Evolutionary conservation across 2,329 filamentous ascomycete genomes (phyloP).

Genomic region (Cercospora sojina): DNA sequence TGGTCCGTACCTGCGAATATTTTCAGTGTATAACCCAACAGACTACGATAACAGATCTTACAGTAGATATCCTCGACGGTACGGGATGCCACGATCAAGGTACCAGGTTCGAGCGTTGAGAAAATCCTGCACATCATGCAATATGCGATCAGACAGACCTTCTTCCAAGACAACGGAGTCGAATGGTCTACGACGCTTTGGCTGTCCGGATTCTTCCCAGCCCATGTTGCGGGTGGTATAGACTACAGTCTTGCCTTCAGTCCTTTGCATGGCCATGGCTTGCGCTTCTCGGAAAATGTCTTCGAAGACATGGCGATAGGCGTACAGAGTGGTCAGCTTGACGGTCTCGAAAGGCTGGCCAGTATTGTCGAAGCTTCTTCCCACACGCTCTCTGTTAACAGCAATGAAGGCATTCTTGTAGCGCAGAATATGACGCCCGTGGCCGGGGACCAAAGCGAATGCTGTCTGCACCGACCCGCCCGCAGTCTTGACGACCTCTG

Average conservation of each 20-base stretch:
- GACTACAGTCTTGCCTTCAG: constrained; percentile 90
- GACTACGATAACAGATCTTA: constrained; percentile 36
- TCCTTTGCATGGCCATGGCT: constrained; percentile 70
- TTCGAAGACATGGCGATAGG: constrained; percentile 85
- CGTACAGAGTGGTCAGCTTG: constrained; percentile 86
- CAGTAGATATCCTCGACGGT: constrained; percentile 82
- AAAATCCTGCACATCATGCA: constrained; percentile 80
- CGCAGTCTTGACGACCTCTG: constrained; percentile 59
- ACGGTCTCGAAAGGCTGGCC: constrained; percentile 94
- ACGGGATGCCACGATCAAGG: constrained; percentile 89
- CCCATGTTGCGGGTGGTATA: constrained; percentile 81
- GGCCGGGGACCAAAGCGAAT: constrained; percentile 87
- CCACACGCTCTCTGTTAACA: constrained; percentile 76
- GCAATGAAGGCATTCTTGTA: constrained; percentile 84
- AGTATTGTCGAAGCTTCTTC: constrained; percentile 76
- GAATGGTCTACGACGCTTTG: constrained; percentile 81
- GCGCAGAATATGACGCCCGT: constrained; percentile 82
- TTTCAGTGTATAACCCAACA: not conserved
- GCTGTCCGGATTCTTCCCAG: constrained; percentile 81
- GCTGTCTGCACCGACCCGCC: constrained; percentile 72
- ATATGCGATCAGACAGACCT: constrained; percentile 77
- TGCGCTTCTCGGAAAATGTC: constrained; percentile 87
- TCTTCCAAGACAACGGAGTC: constrained; percentile 82
- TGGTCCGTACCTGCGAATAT: constrained; percentile 59
- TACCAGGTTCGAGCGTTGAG: constrained; percentile 81